phyloP scores from a whole-genome alignment of 176 grass and related monocot genomes.

The Carex cristatella region DNA sequence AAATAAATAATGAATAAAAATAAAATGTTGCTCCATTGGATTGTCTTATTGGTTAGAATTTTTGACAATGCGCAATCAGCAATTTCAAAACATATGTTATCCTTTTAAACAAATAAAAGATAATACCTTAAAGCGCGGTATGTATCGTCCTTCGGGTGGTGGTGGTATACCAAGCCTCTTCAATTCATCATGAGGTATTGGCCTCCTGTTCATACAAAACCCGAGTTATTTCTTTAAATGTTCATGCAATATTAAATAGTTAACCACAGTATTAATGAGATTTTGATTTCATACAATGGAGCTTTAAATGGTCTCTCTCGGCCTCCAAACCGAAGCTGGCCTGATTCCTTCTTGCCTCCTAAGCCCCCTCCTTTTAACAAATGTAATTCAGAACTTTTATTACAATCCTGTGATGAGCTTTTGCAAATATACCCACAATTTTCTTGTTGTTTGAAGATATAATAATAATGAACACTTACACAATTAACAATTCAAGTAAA shows the following conservation, averaged over 20 bases:
- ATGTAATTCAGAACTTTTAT: not conserved
- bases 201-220: conserved; percentile 41
- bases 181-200: conserved; percentile 79
- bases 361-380: conserved; percentile 64
- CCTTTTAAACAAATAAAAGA: not conserved
- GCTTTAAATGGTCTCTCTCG: conserved; percentile 96
- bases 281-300: conserved; percentile 62
- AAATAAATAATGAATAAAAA: not conserved
- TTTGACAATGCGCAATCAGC: not conserved
- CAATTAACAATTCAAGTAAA: not conserved
- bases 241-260: not conserved
- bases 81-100: not conserved
- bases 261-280: not conserved
- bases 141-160: conserved; percentile 70
- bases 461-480: not conserved
- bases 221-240: not conserved
- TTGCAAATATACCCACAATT: not conserved
- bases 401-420: conserved; percentile 11
- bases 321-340: conserved; percentile 90
- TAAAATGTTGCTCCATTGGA: not conserved
- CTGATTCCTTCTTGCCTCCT: conserved; percentile 97
- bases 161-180: conserved; percentile 84
- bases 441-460: not conserved
- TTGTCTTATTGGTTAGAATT: not conserved
- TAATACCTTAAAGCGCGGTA: conserved; percentile 67